A percentile compares a stretch with the other conserved stretches of the same genome.
Evolutionary conservation across 257 asterid species (phyloP).

Genomic region (Salvia splendens): DNA sequence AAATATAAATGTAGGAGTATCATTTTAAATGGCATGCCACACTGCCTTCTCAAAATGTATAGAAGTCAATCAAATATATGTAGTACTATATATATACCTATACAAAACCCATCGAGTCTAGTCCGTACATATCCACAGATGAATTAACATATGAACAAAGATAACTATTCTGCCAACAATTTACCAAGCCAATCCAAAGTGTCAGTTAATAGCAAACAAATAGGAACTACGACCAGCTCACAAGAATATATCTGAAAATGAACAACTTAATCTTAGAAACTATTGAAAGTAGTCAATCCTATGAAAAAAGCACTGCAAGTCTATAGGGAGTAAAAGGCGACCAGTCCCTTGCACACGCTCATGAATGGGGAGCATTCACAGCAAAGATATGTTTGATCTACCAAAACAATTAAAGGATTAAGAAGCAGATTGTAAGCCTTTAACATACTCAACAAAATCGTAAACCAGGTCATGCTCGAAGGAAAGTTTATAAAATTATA

Average conservation of each 20-base stretch:
- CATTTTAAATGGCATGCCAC: not conserved
- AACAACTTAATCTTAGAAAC: no score
- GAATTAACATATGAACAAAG: not conserved
- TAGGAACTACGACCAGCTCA: no score
- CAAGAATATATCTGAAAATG: no score
- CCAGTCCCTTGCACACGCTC: no score
- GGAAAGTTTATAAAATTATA: not conserved
- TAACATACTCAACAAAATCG: not conserved
- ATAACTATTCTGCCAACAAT: not conserved
- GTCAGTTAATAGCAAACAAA: not conserved
- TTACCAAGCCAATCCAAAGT: not conserved
- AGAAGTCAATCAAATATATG: not conserved
- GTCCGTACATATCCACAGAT: not conserved
- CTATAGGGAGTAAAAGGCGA: no score
- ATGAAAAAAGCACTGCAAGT: no score
- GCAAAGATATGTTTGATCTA: constrained; percentile 3
- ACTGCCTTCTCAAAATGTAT: not conserved
- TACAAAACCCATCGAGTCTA: not conserved
- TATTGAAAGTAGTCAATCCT: no score
- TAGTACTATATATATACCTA: not conserved
- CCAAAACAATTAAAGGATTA: not conserved
- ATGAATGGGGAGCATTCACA: no score
- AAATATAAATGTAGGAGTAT: not conserved
- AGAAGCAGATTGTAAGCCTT: not conserved
- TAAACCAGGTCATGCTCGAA: not conserved